These are phyloP conservation scores for Fusarium decemcellulare DNA, from an alignment of 2,329 filamentous ascomycete species.

Conservation along the genomic window DNA sequence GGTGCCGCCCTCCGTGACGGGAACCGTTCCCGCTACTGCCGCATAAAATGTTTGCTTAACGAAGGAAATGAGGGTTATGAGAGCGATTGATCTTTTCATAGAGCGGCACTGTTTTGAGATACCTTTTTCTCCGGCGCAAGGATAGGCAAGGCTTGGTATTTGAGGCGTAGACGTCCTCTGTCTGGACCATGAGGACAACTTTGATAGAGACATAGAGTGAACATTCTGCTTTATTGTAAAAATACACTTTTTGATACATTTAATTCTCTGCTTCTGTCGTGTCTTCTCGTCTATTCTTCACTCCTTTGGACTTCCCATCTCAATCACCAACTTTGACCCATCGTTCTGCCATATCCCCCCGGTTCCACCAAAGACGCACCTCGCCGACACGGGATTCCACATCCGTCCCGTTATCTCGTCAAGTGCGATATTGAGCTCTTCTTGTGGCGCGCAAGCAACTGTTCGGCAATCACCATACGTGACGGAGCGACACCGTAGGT, in stretches of 20 bases:
- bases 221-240: slow-evolving; percentile 3
- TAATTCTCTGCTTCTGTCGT: neutral
- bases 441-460: slow-evolving; percentile 32
- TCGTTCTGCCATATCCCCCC: slow-evolving; percentile 41
- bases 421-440: slow-evolving; percentile 5
- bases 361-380: slow-evolving; percentile 39
- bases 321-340: slow-evolving; percentile 33
- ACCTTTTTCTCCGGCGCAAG: slow-evolving; percentile 36
- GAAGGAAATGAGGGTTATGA: slow-evolving; percentile 30
- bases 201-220: neutral
- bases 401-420: slow-evolving; percentile 33
- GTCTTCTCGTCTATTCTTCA: neutral
- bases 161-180: neutral
- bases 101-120: slow-evolving; percentile 21
- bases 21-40: slow-evolving; percentile 32
- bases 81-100: slow-evolving; percentile 29
- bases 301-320: slow-evolving; percentile 15
- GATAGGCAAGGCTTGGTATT: slow-evolving; percentile 2
- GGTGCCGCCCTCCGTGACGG: slow-evolving; percentile 12
- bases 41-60: slow-evolving; percentile 22
- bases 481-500: slow-evolving; percentile 29
- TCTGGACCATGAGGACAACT: neutral
- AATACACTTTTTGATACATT: slow-evolving; percentile 10
- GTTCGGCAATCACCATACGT: slow-evolving; percentile 26
- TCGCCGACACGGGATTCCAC: slow-evolving; percentile 42